Evolutionary conservation across 805 yeast species (phyloP), one percentile per base, ranked within the genome.

Genomic region (Yamadazyma phyllophila): DNA sequence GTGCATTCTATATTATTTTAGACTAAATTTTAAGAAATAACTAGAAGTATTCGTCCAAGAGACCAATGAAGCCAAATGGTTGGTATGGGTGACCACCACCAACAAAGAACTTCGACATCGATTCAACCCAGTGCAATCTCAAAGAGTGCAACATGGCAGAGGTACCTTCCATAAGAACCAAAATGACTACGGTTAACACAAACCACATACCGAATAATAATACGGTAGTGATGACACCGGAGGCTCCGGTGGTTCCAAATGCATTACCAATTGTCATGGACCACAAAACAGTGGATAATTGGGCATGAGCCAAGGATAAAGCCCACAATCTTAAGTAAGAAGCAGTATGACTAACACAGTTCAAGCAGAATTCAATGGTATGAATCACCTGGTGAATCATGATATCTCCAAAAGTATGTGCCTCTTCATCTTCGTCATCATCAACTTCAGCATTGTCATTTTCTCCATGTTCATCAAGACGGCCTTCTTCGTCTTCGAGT

Each of bases 141-240:
- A 94, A 78, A n/a, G 97, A 86, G 69, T 94, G 99, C 61, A 94
- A 78, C 99, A 94, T 94, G 30, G 99, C 99, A 20, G 97, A 89
- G 0, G 99, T 94, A 48, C 99, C 99, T 69, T 94, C 99, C 99
- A 94, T 94, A 43, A 87, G 73, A 11, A 94, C 98, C 60, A 94
- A 76, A 56, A 94, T 89, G 59, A 88, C 85, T 20, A 91, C 92
- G 0, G 99, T 92, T 50, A 94, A 73, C 2, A 80, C 80, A 64
- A 94, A 90, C 99, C 99, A 94, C 85, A 94, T 82, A 16, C 85
- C 96, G 65, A 94, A 94, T 61, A 94, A 69, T 17, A 85, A 60
- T 32, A 91, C 94, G 1, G 88, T 82, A 76, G 80, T 81, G 24
- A 83, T 51, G 1, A 89, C 85, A 10, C 96, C 96, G 4, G 74